Evolutionary conservation across 2,329 filamentous ascomycete genomes (phyloP).

Genomic region (Myotisia sp.): DNA sequence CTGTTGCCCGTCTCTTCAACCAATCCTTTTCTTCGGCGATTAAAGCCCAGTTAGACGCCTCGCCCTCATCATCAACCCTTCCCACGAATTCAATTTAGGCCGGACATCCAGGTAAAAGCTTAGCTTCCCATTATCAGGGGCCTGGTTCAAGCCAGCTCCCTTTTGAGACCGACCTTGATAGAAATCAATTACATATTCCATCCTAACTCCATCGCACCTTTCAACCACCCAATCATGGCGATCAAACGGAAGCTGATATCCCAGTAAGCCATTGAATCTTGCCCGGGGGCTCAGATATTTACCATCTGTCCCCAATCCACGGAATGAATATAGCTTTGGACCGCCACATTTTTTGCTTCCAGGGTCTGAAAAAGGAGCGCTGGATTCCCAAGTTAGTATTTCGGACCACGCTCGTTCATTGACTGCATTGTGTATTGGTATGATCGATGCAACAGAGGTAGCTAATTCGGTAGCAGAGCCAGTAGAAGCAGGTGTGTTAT

Average conservation of each 20-base stretch:
- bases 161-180: conserved; percentile 61
- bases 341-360: conserved; percentile 57
- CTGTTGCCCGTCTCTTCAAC: neutral
- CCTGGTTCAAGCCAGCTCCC: conserved; percentile 20
- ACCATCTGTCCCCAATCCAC: conserved; percentile 43
- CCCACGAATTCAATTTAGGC: conserved; percentile 50
- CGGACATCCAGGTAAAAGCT: conserved; percentile 53
- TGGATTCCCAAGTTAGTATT: conserved; percentile 77
- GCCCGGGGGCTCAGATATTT: conserved; percentile 63
- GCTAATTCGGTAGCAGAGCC: conserved; percentile 33
- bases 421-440: conserved; percentile 95
- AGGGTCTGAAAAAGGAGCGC: conserved; percentile 40
- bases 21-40: neutral
- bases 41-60: conserved; percentile 34
- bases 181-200: conserved; percentile 98
- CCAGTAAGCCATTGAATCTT: conserved; percentile 64
- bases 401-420: conserved; percentile 93
- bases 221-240: conserved; percentile 96
- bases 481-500: conserved; percentile 50
- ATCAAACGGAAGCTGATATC: conserved; percentile 88
- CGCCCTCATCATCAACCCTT: conserved; percentile 46
- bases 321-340: conserved; percentile 70
- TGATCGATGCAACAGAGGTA: conserved; percentile 75
- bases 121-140: conserved; percentile 29
- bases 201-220: conserved; percentile 55